A percentile compares a stretch with the other conserved stretches of the same genome.
Conservation (phyloP, 345 rosid genomes). For the Citrus cavaleriei region DNA sequence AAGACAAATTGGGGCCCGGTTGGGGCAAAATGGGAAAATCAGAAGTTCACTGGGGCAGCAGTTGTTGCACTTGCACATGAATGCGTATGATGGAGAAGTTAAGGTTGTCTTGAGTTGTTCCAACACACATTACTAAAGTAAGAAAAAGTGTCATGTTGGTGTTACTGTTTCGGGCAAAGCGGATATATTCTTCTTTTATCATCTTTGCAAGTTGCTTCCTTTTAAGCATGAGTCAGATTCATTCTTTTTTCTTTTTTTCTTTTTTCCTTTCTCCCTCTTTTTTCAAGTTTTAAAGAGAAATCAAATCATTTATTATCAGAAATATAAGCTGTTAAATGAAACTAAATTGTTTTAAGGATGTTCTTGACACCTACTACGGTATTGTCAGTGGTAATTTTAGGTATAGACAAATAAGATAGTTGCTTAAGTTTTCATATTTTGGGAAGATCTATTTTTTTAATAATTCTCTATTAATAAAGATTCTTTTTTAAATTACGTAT, state of each 20-base stretch:
- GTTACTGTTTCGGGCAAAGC: conserved; percentile 11
- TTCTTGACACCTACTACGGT: too few species aligned
- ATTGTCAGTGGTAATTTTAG: too few species aligned
- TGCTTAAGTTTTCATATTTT: too few species aligned
- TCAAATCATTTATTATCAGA: too few species aligned
- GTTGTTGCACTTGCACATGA: conserved; percentile 11
- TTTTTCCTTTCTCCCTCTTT: background rate
- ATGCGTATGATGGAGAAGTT: conserved; percentile 30
- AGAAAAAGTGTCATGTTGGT: conserved; percentile 15
- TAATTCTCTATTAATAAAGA: too few species aligned
- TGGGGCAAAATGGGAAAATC: conserved; percentile 1
- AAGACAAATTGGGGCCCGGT: background rate
- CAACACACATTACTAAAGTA: conserved; percentile 27
- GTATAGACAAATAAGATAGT: too few species aligned
- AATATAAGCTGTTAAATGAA: too few species aligned
- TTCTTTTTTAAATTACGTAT: too few species aligned
- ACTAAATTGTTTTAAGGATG: too few species aligned
- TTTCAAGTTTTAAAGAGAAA: too few species aligned
- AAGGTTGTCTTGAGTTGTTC: conserved; percentile 47
- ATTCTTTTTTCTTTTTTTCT: background rate
- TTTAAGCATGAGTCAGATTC: background rate
- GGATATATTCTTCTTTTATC: background rate
- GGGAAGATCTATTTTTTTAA: too few species aligned
- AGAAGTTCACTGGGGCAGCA: background rate
- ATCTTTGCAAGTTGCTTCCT: background rate